phyloP scores from a whole-genome alignment of 129 eudicot genomes.

The Apium graveolens region DNA sequence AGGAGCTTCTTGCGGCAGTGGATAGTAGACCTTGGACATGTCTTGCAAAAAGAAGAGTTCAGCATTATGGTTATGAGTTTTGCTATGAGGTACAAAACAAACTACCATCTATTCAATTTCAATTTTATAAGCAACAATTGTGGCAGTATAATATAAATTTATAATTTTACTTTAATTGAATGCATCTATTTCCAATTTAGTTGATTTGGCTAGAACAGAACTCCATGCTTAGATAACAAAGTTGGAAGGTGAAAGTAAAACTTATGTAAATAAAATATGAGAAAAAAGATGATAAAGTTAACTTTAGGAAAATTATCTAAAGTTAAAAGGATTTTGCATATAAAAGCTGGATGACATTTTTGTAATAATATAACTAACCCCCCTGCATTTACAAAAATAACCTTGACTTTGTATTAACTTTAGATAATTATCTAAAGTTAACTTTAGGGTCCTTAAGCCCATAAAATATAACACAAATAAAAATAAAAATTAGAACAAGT shows the following conservation, averaged over 20 bases:
- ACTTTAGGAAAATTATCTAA: no score
- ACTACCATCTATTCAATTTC: background rate
- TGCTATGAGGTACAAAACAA: constrained; percentile 58
- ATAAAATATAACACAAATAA: background rate
- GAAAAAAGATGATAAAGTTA: no score
- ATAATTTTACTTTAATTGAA: background rate
- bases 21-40: constrained; percentile 77
- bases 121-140: background rate
- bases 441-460: no score
- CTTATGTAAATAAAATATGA: no score
- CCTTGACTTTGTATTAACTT: no score
- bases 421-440: no score
- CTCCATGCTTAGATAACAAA: background rate
- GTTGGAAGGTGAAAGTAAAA: background rate
- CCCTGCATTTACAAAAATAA: no score
- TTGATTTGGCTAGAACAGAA: background rate
- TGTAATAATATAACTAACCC: no score
- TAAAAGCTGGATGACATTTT: no score
- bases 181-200: background rate
- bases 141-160: background rate
- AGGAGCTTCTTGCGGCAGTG: constrained; percentile 91
- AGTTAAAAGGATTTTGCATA: no score
- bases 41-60: constrained; percentile 98
- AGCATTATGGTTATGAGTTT: constrained; percentile 92
- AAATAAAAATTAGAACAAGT: background rate